Percentiles rank a stretch among this genome's conserved stretches.
phyloP scores from a whole-genome alignment of 495 filamentous ascomycete species.

The Sphaerosporella brunnea region DNA sequence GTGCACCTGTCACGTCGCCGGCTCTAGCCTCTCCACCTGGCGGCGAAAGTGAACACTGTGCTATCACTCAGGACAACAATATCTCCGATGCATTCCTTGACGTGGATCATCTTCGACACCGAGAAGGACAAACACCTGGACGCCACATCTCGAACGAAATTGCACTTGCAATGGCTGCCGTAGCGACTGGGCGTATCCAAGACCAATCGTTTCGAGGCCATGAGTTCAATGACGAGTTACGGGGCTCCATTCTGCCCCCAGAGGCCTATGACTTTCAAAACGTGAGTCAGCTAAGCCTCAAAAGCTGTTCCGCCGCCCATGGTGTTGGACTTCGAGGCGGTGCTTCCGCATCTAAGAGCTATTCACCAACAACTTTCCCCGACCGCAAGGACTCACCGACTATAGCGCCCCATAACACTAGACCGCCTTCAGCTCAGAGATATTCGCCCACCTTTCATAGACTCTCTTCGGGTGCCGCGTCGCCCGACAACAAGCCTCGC shows the following conservation, averaged over 20 bases:
- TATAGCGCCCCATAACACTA: constrained; percentile 10
- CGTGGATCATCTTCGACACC: constrained; percentile 14
- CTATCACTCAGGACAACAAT: too few species aligned
- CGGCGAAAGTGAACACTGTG: too few species aligned
- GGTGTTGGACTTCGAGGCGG: not conserved
- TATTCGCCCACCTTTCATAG: constrained; percentile 20
- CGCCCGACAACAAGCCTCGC: constrained; percentile 17
- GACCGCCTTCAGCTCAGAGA: constrained; percentile 13
- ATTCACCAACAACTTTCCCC: not conserved
- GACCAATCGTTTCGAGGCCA: not conserved
- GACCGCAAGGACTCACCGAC: constrained; percentile 17
- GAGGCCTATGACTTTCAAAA: constrained; percentile 14
- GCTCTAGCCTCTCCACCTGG: too few species aligned
- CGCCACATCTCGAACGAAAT: constrained; percentile 19
- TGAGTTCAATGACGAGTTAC: constrained; percentile 18
- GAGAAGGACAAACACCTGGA: constrained; percentile 21
- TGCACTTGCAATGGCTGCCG: constrained; percentile 23
- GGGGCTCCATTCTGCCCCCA: constrained; percentile 16
- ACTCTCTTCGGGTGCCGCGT: constrained; percentile 20
- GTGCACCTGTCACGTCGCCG: too few species aligned
- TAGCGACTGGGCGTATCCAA: constrained; percentile 18
- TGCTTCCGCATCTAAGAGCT: not conserved
- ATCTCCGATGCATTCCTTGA: constrained; percentile 4
- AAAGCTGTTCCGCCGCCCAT: constrained; percentile 17
- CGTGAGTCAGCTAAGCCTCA: constrained; percentile 22